Evolutionary conservation across 2,329 filamentous ascomycete species (phyloP).

Genomic region (Cercospora zeina): DNA sequence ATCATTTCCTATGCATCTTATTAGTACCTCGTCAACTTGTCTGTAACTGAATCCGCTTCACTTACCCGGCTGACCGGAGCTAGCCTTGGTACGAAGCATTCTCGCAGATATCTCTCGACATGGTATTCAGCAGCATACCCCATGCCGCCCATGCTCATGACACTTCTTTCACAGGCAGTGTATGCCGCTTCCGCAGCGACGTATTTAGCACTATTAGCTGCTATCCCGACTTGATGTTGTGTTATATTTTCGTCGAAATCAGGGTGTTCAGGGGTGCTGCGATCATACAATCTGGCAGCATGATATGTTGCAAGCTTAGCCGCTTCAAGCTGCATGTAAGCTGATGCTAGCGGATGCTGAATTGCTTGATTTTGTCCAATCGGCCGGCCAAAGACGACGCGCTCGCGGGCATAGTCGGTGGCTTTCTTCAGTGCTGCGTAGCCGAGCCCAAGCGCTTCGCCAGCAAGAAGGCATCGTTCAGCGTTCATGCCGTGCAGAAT

Average conservation of each 20-base stretch:
- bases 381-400: slow-evolving; percentile 57
- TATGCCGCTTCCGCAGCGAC: slow-evolving; percentile 63
- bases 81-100: slow-evolving; percentile 60
- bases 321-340: slow-evolving; percentile 63
- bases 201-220: slow-evolving; percentile 60
- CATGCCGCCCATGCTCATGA: slow-evolving; percentile 62
- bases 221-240: slow-evolving; percentile 53
- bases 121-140: slow-evolving; percentile 64
- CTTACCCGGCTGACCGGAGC: slow-evolving; percentile 58
- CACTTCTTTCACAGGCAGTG: slow-evolving; percentile 59
- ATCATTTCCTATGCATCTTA: slow-evolving; percentile 64
- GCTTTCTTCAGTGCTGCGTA: slow-evolving; percentile 60
- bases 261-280: slow-evolving; percentile 40
- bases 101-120: slow-evolving; percentile 61
- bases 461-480: slow-evolving; percentile 57
- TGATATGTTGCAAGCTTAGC: slow-evolving; percentile 63
- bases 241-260: slow-evolving; percentile 43
- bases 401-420: slow-evolving; percentile 50
- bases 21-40: background rate
- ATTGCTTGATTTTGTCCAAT: slow-evolving; percentile 64
- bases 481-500: slow-evolving; percentile 54
- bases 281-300: slow-evolving; percentile 60
- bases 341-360: slow-evolving; percentile 59
- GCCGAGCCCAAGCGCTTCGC: slow-evolving; percentile 76
- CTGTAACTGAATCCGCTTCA: slow-evolving; percentile 5